Evolutionary conservation across 2,329 filamentous ascomycete species (phyloP), one percentile per base, ranked within the genome.

Genomic region (Sclerotinia glacialis): DNA sequence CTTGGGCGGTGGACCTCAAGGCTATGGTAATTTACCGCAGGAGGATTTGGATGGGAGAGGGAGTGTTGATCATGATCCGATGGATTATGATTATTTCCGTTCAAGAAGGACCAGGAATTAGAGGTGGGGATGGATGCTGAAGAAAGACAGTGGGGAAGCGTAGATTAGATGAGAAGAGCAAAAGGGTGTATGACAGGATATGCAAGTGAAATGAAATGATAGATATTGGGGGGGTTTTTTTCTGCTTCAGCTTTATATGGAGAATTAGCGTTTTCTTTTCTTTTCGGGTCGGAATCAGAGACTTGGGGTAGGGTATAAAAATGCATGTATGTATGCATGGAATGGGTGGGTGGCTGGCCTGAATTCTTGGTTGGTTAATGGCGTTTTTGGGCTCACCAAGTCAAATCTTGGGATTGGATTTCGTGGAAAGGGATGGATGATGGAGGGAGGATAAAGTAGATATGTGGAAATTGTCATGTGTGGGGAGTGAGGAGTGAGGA

Each of bases 21-120:
- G 86, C 0, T 89, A 89, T 74, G 86, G 84, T 18, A 82, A 82
- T 34, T 75, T 89, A 64, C 82, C 85, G 0, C 85, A 88, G 73
- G 76, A 78, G 50, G 76, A 79, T 56, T 9, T 64, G 31, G 62
- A 64, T 56, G 37, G 28, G 5, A 46, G 26, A 42, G 28, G 56
- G 0, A 60, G 52, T 42, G 74, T 78, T 28, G 74, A 73, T 16
- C 47, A 67, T 16, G 73, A 76, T 68, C 72, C 74, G 6, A 72
- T 67, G 68, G 71, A 67, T 60, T 77, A 76, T 69, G 75, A 77
- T 65, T 75, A 76, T 70, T 76, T 75, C 64, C 68, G 74, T 44
- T 60, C 68, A 21, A 66, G 70, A 62, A 72, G 72, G 60, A 68
- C 54, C 14, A 55, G 62, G 52, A 47, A 55, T 26, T 49, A 47